Base-by-base conservation (phyloP, 2,329 filamentous ascomycete genomes). In the Sporothrix phasma region DNA sequence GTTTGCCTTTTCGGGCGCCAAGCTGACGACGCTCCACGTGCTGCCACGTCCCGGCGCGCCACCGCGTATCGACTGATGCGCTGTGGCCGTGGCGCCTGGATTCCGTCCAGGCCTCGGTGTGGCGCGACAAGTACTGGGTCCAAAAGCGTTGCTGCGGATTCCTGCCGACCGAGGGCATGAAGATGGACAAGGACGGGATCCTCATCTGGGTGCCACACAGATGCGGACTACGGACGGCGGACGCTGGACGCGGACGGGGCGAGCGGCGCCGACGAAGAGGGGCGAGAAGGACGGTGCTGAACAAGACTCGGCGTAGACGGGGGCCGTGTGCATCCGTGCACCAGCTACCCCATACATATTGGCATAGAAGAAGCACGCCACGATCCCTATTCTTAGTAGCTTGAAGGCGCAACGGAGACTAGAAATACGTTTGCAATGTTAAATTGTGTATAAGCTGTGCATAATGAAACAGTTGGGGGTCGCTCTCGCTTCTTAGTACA, bases 1-100 rank as follows among this genome's bases (percentile, higher is more conserved):
- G 62, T 97, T 97, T 75, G 93, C 92, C 0, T 97, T 99, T 74
- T 92, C 90, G 7, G 94, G 94, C 0, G 80, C 90, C 1, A 97
- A 97, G 77, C 82, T 88, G 68, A 87, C 85, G 13, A 88, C 88
- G 1, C 70, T 97, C 61, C 90, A 94, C 71, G 77, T 97, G 47
- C 82, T 96, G 53, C 94, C 0, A 79, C 96, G 67, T 92, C 90
- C 65, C 80, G 92, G 66, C 81, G 90, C 54, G 83, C 81, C 0
- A 80, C 91, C n/a, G 81, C 83, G 29, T 97, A 92, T 72, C 83
- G 86, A 45, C 71, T 99, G 19, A 74, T 96, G 65, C 87, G 7
- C 80, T 88, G 45, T n/a, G 76, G 81, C 70, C 79, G 73, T 67
- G 88, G 87, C 0, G 73, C 79, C 34, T 96, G 89, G 85, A 83